Conservation (phyloP, 176 grass and related monocot genomes). For the Eragrostis nindensis region DNA sequence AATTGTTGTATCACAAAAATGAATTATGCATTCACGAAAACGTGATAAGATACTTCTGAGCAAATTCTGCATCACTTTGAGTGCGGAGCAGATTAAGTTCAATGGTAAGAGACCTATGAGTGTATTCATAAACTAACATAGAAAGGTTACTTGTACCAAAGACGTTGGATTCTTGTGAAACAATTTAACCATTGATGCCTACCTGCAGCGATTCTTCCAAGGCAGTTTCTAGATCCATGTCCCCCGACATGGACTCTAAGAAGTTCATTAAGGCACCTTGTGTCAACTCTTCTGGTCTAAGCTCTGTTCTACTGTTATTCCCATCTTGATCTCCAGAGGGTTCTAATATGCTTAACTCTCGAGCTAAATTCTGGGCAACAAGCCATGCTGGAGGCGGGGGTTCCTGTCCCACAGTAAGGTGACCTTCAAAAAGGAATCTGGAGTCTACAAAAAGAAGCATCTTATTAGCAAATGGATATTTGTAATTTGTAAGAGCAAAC, state of each 20-base stretch:
- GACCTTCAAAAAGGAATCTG: slow-evolving; percentile 93
- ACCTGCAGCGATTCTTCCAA: slow-evolving; percentile 85
- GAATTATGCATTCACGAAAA: slow-evolving; percentile 6
- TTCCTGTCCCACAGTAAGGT: slow-evolving; percentile 88
- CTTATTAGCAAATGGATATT: slow-evolving; percentile 39
- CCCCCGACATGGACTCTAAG: slow-evolving; percentile 53
- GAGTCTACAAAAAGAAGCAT: slow-evolving; percentile 59
- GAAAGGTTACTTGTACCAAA: slow-evolving; percentile 1
- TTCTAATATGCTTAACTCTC: slow-evolving; percentile 68
- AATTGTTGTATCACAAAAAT: not conserved
- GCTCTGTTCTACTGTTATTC: slow-evolving; percentile 36
- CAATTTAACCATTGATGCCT: not conserved
- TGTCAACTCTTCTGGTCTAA: slow-evolving; percentile 34
- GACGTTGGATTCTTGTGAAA: slow-evolving; percentile 9
- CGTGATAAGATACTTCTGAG: slow-evolving; percentile 1
- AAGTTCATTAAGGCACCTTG: slow-evolving; percentile 53
- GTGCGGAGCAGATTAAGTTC: too few relatives aligned
- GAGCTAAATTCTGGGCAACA: slow-evolving; percentile 76
- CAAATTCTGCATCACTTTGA: slow-evolving; percentile 16
- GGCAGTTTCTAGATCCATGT: slow-evolving; percentile 61
- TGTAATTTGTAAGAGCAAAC: not conserved
- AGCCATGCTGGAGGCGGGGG: slow-evolving; percentile 94
- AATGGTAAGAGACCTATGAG: not conserved
- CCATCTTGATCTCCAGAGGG: slow-evolving; percentile 54
- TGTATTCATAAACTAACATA: slow-evolving; percentile 22